phyloP scores from a whole-genome alignment of 768 basidiomycete species.

The Xerocomellus amylosporus region DNA sequence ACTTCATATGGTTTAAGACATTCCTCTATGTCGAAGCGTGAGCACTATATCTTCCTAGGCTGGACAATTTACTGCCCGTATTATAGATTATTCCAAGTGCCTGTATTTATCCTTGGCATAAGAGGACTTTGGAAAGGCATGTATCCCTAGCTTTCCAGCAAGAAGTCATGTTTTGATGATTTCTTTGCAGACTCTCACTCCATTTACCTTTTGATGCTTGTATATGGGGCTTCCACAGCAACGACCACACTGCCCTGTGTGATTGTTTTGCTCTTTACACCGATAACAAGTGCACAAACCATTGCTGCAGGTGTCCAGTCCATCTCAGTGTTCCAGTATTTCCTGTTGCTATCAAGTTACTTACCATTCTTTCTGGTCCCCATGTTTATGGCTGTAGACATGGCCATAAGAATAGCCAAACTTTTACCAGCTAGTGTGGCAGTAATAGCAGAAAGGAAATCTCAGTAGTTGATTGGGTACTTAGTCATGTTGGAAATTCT shows the following conservation, averaged over 20 bases:
- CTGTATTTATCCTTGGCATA: conserved; percentile 71
- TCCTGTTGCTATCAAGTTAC: conserved; percentile 64
- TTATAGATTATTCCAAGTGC: conserved; percentile 61
- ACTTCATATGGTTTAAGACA: conserved; percentile 60
- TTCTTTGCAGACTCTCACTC: conserved; percentile 41
- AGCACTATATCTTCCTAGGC: conserved; percentile 17
- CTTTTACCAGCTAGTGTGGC: conserved; percentile 31
- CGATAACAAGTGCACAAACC: conserved; percentile 37
- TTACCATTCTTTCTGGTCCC: conserved; percentile 76
- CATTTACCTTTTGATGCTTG: conserved; percentile 61
- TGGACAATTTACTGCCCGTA: not conserved
- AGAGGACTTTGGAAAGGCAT: conserved; percentile 56
- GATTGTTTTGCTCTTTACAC: conserved; percentile 53
- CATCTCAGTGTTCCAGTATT: conserved; percentile 50
- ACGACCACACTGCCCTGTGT: conserved; percentile 79
- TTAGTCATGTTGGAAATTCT: not conserved
- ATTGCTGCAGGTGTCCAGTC: conserved; percentile 33
- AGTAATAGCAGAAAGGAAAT: conserved; percentile 13
- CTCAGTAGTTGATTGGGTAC: conserved; percentile 3
- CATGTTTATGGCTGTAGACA: conserved; percentile 69
- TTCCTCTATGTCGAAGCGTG: conserved; percentile 65
- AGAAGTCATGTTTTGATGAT: not conserved
- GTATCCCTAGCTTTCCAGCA: not conserved
- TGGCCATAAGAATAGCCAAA: conserved; percentile 44
- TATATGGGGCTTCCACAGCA: conserved; percentile 74